Evolutionary conservation across 176 grass and related monocot species (phyloP).

Genomic region (Saccharum spontaneum): DNA sequence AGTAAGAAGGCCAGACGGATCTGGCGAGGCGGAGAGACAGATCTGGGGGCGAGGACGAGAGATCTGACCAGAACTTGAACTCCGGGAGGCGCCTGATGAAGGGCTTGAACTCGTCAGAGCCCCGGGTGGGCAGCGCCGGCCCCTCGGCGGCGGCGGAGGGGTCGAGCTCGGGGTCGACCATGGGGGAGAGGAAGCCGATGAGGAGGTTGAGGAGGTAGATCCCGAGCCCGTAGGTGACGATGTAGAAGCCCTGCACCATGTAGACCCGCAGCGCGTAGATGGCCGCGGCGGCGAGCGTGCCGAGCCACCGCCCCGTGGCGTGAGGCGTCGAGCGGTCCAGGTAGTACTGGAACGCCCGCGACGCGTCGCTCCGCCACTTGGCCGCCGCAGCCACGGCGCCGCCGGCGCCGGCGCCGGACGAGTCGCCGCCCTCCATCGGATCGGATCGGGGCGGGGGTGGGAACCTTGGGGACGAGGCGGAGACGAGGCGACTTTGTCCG

Average conservation of each 20-base stretch:
- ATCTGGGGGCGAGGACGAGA: background rate
- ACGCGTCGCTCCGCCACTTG: constrained; percentile 71
- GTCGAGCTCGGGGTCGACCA: constrained; percentile 87
- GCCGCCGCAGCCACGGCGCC: constrained; percentile 32
- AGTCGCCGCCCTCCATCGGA: constrained; percentile 49
- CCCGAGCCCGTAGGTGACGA: constrained; percentile 85
- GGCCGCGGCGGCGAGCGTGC: constrained; percentile 55
- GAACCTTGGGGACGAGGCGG: background rate
- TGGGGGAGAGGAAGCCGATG: constrained; percentile 90
- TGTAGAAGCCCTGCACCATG: constrained; percentile 80
- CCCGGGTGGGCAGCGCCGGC: constrained; percentile 66
- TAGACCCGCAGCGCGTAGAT: constrained; percentile 77
- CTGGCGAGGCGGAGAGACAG: constrained; percentile 14
- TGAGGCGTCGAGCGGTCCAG: constrained; percentile 90
- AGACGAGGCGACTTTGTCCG: background rate
- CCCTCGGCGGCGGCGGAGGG: constrained; percentile 53
- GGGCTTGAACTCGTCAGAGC: constrained; percentile 94
- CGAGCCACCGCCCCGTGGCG: constrained; percentile 66
- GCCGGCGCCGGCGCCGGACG: constrained; percentile 23
- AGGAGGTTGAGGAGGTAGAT: constrained; percentile 97
- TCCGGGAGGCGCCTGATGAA: constrained; percentile 91
- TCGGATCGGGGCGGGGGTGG: background rate
- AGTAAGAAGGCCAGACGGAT: background rate
- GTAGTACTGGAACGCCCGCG: constrained; percentile 80
- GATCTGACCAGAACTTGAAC: constrained; percentile 92